Percentiles rank a stretch among this genome's conserved stretches.
Evolutionary conservation across 2,329 filamentous ascomycete genomes (phyloP).

Genomic region (Penicillium sp.): DNA sequence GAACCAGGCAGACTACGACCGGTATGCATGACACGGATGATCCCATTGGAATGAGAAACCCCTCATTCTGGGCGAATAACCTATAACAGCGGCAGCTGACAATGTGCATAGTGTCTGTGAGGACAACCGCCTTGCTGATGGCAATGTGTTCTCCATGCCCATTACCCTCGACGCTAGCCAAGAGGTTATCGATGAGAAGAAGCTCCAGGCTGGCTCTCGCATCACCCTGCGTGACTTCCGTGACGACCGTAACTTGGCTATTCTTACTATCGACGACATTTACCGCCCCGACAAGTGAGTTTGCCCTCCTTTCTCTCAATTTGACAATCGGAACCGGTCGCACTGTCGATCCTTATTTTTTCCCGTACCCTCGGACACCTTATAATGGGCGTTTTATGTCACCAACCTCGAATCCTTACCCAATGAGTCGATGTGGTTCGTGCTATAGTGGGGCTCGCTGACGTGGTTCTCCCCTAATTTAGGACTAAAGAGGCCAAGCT

Average conservation of each 20-base stretch:
- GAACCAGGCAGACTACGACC: conserved; percentile 95
- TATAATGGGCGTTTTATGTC: not conserved
- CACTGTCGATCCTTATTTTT: conserved; percentile 1
- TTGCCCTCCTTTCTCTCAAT: not conserved
- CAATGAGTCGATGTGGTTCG: conserved; percentile 9
- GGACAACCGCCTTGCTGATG: conserved; percentile 80
- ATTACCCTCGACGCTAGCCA: conserved; percentile 87
- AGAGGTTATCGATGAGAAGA: conserved; percentile 68
- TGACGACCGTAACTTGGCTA: conserved; percentile 93
- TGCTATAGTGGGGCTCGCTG: conserved; percentile 25
- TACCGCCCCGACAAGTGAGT: conserved; percentile 92
- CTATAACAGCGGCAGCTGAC: conserved; percentile 10
- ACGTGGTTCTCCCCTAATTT: conserved; percentile 23
- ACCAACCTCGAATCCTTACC: conserved; percentile 10
- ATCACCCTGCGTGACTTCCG: conserved; percentile 91
- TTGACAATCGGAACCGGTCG: not conserved
- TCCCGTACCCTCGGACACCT: not conserved
- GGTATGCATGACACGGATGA: conserved; percentile 53
- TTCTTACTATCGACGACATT: conserved; percentile 91
- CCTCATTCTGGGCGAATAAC: not conserved
- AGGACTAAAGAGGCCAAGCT: conserved; percentile 86
- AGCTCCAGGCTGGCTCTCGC: conserved; percentile 74
- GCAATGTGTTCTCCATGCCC: conserved; percentile 92
- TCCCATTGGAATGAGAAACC: conserved; percentile 4
- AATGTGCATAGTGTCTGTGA: conserved; percentile 70